Evolutionary conservation across 73 alveolate genomes (phyloP), one percentile per base, ranked within the genome.

Genomic region (Symbiodinium pilosum): DNA sequence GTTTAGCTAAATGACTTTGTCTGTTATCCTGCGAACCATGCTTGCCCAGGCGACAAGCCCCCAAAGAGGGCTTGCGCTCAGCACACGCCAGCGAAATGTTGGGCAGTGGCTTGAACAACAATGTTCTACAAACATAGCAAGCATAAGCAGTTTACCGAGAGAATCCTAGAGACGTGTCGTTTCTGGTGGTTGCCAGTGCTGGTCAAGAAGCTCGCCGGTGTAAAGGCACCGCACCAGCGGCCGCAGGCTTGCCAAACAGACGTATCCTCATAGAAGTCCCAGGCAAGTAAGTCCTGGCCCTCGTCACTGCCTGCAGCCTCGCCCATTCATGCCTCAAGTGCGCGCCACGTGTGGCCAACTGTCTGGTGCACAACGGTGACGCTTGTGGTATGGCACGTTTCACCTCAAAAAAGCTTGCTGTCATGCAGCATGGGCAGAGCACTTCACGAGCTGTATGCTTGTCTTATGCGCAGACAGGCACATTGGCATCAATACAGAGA

Each of bases 21-120:
- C n/a, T n/a, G n/a, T n/a, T n/a, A n/a, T n/a, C n/a, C n/a, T n/a
- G n/a, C n/a, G n/a, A n/a, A n/a, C n/a, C n/a, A n/a, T 14, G 81
- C 81, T 64, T 24, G 81, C 81, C 81, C 39, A 64, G 81, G 81
- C 38, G 81, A 64, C 81, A 64, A 64, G 81, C 81, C 81, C 81
- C 81, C 81, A 28, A 64, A 64, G 81, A 64, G 81, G 81, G 81
- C 81, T 64, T 64, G 81, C 81, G 81, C 81, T 64, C 12, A 24
- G 81, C 81, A 64, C 12, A 24, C 34, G 81, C 81, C 38, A 20
- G 32, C 81, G 30, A 28, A 64, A 64, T 14, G 81, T 30, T 64
- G 30, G 81, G 38, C 32, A 28, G 38, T 24, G 24, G 81, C 38
- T 64, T 2, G 38, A 64, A 64, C 59, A 47, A 28, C 38, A 26